Percentiles rank a stretch among this genome's conserved stretches.
phyloP scores from a whole-genome alignment of 345 rosid species.

The Adansonia digitata region DNA sequence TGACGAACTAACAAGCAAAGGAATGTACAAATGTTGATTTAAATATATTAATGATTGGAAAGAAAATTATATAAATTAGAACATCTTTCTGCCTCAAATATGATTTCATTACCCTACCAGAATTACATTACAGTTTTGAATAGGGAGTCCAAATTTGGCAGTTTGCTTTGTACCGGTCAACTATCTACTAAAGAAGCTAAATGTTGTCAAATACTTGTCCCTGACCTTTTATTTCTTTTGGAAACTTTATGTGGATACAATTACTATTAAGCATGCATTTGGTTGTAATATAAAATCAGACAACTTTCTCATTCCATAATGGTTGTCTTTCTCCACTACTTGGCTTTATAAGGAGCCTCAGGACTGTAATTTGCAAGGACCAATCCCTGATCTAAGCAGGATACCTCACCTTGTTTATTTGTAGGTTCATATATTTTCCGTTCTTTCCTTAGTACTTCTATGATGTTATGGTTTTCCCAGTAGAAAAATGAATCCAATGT shows the following conservation, averaged over 20 bases:
- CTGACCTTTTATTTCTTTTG: neutral
- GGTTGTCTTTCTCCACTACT: constrained; percentile 17
- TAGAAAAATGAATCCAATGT: neutral
- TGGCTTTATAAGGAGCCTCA: constrained; percentile 66
- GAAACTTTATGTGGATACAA: constrained; percentile 7
- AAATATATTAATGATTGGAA: neutral
- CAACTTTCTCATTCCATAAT: neutral
- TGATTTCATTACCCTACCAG: too few relatives aligned
- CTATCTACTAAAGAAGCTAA: too few relatives aligned
- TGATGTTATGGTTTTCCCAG: neutral
- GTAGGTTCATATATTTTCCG: constrained; percentile 40
- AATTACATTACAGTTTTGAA: neutral
- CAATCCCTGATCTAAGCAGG: constrained; percentile 77
- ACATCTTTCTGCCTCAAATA: too few relatives aligned
- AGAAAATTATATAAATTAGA: neutral
- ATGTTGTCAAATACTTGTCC: neutral
- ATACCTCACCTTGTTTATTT: constrained; percentile 75
- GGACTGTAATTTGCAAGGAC: constrained; percentile 84
- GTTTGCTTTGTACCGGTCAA: too few relatives aligned
- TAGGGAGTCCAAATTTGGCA: neutral
- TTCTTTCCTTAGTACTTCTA: neutral
- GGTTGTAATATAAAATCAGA: neutral
- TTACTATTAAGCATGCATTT: neutral
- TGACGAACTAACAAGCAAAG: neutral
- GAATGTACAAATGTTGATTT: neutral